Conservation (phyloP, 2,329 filamentous ascomycete species). For the Calycina herbarum region DNA sequence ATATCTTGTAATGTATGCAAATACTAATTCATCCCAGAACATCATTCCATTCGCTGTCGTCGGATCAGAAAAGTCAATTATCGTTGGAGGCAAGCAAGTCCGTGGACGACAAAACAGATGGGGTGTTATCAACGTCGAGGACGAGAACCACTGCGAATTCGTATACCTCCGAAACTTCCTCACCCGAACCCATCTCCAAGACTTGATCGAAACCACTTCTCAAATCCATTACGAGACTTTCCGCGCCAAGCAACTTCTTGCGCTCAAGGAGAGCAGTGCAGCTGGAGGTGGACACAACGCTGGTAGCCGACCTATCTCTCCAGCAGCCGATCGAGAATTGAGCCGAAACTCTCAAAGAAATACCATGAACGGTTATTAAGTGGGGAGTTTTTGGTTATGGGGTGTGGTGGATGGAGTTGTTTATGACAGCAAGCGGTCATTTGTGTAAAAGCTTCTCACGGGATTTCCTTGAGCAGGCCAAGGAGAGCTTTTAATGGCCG, state of each 20-base stretch:
- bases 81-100: slow-evolving; percentile 95
- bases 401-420: slow-evolving; percentile 19
- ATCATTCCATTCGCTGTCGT: slow-evolving; percentile 97
- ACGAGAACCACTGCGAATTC: slow-evolving; percentile 99
- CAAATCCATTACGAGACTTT: slow-evolving; percentile 99
- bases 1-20: neutral
- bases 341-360: slow-evolving; percentile 96
- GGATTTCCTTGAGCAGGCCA: slow-evolving; percentile 36
- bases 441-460: slow-evolving; percentile 37
- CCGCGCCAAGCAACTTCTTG: slow-evolving; percentile 97
- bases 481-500: slow-evolving; percentile 32
- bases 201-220: slow-evolving; percentile 97
- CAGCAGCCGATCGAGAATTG: slow-evolving; percentile 88
- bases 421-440: slow-evolving; percentile 35
- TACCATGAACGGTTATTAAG: slow-evolving; percentile 98
- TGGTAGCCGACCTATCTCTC: slow-evolving; percentile 90
- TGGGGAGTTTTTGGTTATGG: slow-evolving; percentile 16
- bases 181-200: slow-evolving; percentile 95
- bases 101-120: slow-evolving; percentile 98
- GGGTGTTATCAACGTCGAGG: slow-evolving; percentile 99
- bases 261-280: slow-evolving; percentile 96
- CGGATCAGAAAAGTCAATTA: slow-evolving; percentile 96
- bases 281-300: slow-evolving; percentile 57
- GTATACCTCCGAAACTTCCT: slow-evolving; percentile 98
- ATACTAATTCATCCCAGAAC: slow-evolving; percentile 52